Evolutionary conservation across 805 yeast species (phyloP), one percentile per base, ranked within the genome.

Genomic region (Nakazawaea sp.): DNA sequence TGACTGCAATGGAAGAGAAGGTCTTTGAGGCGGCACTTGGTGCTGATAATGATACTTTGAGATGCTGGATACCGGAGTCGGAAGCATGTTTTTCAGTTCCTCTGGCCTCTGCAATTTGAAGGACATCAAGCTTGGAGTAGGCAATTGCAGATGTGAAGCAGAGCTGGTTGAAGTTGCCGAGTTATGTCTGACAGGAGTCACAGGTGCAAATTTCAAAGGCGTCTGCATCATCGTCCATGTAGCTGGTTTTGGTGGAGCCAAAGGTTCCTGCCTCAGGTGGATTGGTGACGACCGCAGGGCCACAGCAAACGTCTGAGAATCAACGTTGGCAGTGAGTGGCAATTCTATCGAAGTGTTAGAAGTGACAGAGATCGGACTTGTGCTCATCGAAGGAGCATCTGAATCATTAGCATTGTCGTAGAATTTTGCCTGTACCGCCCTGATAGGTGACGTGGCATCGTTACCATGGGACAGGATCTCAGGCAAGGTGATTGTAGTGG

Each of bases 81-180:
- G 57, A 7, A 27, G 19, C 6, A 36, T 35, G 18, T 26, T 36
- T 18, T 18, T 18, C 7, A 27, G 12, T n/a, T 12, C 6, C 5
- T 32, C 35, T 15, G 12, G 20, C 25, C 33, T 38, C 38, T 54
- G 55, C 45, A 62, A 58, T 43, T 56, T 60, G 49, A 62, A 61
- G 2, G 65, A 61, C 58, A 55, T 54, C 17, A 61, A 52, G 6
- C 47, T 43, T 19, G 50, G 46, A 12, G 42, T 45, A 13, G 40
- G 40, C 7, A 37, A 35, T 33, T 36, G 43, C 17, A 9, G 16
- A 10, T 26, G 28, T 7, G 5, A 7, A 10, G n/a, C 15, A 10
- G 16, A 6, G 8, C 7, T 7, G 19, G 8, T 5, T 12, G 7
- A 7, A 6, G 7, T 12, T 19, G 17, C 16, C 12, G 13, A 12